A percentile compares a stretch with the other conserved stretches of the same genome.
Evolutionary conservation across 306 rosid genomes (phyloP).

Genomic region (Biancaea sappan): DNA sequence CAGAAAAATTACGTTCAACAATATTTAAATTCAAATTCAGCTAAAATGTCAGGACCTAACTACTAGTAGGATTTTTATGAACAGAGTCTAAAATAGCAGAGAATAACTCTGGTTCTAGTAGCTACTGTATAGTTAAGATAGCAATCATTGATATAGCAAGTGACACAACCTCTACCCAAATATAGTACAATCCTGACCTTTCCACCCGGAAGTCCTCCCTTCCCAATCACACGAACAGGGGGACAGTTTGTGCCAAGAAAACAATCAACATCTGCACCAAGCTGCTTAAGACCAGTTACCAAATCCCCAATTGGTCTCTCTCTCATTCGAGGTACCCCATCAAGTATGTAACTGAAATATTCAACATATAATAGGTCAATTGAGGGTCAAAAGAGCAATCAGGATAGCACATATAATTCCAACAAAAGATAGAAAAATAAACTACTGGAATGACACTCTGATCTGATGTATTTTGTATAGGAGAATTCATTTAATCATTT

Average conservation of each 20-base stretch:
- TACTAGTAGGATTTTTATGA: no score
- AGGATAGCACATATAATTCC: conserved; percentile 15
- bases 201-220: conserved; percentile 99
- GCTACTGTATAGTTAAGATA: neutral
- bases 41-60: neutral
- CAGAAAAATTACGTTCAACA: neutral
- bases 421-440: neutral
- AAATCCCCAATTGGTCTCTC: conserved; percentile 98
- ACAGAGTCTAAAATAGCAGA: no score
- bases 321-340: conserved; percentile 99
- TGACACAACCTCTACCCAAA: neutral
- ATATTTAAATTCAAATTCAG: neutral
- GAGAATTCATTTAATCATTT: neutral
- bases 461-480: neutral
- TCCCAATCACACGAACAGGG: conserved; percentile 89
- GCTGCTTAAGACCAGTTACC: conserved; percentile 95
- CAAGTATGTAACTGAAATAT: conserved; percentile 81
- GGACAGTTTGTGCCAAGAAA: conserved; percentile 95
- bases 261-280: conserved; percentile 93
- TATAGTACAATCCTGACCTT: conserved; percentile 58
- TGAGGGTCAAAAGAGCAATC: conserved; percentile 5
- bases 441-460: neutral
- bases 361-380: conserved; percentile 19
- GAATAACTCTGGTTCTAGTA: neutral
- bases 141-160: neutral